A percentile compares a stretch with the other conserved stretches of the same genome.
Conservation (phyloP, 805 yeast species). For the Saccharomycopsis fermentans region DNA sequence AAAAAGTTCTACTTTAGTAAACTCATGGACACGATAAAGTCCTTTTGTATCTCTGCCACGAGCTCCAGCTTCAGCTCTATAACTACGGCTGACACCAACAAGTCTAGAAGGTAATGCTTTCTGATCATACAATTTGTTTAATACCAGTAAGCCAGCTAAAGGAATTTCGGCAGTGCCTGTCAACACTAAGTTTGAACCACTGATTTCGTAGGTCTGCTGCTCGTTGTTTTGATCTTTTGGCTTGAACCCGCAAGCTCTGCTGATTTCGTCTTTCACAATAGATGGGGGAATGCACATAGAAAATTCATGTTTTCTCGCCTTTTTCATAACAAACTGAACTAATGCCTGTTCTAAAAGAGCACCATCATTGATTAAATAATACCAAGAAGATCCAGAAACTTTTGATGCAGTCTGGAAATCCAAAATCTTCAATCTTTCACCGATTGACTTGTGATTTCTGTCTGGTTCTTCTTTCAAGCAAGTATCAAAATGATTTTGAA, state of each 20-base stretch:
- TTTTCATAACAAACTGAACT: slow-evolving; percentile 61
- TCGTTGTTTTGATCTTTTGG: slow-evolving; percentile 86
- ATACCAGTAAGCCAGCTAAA: slow-evolving; percentile 64
- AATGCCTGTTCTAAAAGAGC: slow-evolving; percentile 86
- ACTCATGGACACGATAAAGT: slow-evolving; percentile 89
- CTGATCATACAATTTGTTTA: slow-evolving; percentile 34
- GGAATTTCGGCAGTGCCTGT: slow-evolving; percentile 97
- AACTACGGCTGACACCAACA: slow-evolving; percentile 79
- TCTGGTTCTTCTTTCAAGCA: slow-evolving; percentile 18
- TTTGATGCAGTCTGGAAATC: slow-evolving; percentile 66
- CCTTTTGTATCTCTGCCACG: slow-evolving; percentile 91
- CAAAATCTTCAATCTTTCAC: slow-evolving; percentile 51
- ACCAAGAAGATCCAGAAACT: slow-evolving; percentile 77
- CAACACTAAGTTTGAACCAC: slow-evolving; percentile 43
- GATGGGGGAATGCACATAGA: slow-evolving; percentile 73
- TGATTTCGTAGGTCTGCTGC: slow-evolving; percentile 68
- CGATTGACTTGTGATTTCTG: slow-evolving; percentile 63
- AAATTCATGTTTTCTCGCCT: slow-evolving; percentile 62
- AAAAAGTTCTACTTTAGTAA: slow-evolving; percentile 88
- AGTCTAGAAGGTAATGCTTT: slow-evolving; percentile 43
- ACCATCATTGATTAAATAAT: slow-evolving; percentile 74
- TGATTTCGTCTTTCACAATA: slow-evolving; percentile 65
- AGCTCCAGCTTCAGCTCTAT: slow-evolving; percentile 95
- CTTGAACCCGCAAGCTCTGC: slow-evolving; percentile 86
- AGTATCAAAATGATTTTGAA: slow-evolving; percentile 15